Evolutionary conservation across 2,329 filamentous ascomycete genomes (phyloP).

Genomic region (Blastomyces gilchristii): DNA sequence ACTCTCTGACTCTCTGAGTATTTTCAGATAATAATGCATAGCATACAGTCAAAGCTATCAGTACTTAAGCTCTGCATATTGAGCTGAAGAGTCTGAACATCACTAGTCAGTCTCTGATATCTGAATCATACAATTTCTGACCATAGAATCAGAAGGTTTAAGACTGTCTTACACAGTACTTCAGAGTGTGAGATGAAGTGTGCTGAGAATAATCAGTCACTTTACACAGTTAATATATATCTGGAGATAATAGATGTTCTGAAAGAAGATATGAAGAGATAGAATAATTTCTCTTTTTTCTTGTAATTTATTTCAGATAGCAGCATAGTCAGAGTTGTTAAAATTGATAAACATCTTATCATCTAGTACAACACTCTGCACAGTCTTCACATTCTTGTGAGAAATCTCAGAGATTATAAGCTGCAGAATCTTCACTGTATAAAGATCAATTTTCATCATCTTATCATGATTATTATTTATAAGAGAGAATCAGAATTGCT

Average conservation of each 20-base stretch:
- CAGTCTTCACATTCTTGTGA: background rate
- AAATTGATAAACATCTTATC: constrained; percentile 13
- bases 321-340: constrained; percentile 11
- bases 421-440: constrained; percentile 20
- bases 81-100: background rate
- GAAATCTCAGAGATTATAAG: background rate
- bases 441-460: constrained; percentile 23
- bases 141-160: background rate
- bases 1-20: background rate
- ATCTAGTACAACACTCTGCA: background rate
- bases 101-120: background rate
- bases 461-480: constrained; percentile 20
- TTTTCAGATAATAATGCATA: background rate
- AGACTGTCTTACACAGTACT: background rate
- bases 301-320: constrained; percentile 12
- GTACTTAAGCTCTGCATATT: background rate
- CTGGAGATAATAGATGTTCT: constrained; percentile 11
- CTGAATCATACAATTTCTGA: background rate
- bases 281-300: constrained; percentile 14
- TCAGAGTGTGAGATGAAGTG: background rate
- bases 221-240: background rate
- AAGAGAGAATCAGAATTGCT: constrained; percentile 26
- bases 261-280: constrained; percentile 18
- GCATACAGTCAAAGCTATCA: background rate
- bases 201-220: background rate